A percentile compares a stretch with the other conserved stretches of the same genome.
phyloP scores from a whole-genome alignment of 768 basidiomycete species.

The Mycena metata region DNA sequence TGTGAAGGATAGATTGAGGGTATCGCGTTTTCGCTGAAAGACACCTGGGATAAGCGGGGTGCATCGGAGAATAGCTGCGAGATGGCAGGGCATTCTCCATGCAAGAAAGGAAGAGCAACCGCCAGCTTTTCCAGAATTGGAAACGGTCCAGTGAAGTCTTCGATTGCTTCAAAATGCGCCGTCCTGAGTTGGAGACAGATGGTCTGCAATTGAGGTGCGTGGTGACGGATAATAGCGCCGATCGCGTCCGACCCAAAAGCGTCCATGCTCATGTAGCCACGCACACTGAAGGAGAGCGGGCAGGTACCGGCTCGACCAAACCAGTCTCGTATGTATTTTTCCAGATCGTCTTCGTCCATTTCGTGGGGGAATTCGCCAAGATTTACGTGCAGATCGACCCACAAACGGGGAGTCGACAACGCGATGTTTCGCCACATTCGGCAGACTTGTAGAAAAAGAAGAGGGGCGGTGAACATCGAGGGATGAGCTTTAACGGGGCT shows the following conservation, averaged over 20 bases:
- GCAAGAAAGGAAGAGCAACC: not conserved
- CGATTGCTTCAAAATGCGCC: not conserved
- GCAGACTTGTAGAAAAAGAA: slow-evolving; percentile 41
- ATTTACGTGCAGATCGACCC: slow-evolving; percentile 29
- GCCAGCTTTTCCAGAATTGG: slow-evolving; percentile 4
- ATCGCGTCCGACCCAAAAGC: not conserved
- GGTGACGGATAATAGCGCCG: not conserved
- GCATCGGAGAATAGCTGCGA: slow-evolving; percentile 5
- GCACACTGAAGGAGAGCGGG: slow-evolving; percentile 14
- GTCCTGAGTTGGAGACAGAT: not conserved
- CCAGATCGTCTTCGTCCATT: not conserved
- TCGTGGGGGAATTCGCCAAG: not conserved
- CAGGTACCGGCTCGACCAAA: slow-evolving; percentile 3
- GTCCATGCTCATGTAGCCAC: not conserved
- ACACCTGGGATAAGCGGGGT: not conserved
- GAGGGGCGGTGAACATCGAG: slow-evolving; percentile 16
- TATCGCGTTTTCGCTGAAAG: not conserved
- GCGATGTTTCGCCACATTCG: slow-evolving; percentile 43
- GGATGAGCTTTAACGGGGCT: not conserved
- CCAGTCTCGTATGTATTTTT: not conserved
- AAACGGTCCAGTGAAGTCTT: slow-evolving; percentile 1
- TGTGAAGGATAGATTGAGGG: not conserved
- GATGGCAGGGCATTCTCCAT: not conserved
- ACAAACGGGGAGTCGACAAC: slow-evolving; percentile 42
- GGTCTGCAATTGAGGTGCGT: slow-evolving; percentile 4